Base-by-base conservation (phyloP, 805 yeast species). In the Brettanomyces anomalus region DNA sequence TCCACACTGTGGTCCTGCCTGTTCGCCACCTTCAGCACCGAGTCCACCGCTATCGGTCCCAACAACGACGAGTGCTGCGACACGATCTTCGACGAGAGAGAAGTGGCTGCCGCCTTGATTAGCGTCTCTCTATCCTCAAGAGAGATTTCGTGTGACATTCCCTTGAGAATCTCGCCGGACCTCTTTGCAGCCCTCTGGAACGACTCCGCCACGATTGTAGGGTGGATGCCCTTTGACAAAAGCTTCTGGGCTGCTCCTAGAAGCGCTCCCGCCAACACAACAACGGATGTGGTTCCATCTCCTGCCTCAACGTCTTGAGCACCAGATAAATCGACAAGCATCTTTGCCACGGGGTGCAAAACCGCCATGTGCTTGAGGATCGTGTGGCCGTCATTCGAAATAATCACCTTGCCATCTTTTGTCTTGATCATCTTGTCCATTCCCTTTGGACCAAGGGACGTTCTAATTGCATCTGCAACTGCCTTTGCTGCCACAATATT, bases 271-370 rank as follows among this genome's bases (percentile, higher is more conserved):
- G 97, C 86, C 48, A 93, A 71, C 43, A 93, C 90, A 24, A 94
- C 98, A 28, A 93, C 98, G 2, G 96, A 82, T 0, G 99, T 93
- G 30, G 99, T 93, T 50, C 99, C 99, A 61, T 93, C 99, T 43
- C 99, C 99, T n/a, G 97, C 98, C 64, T 89, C 99, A 33, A 89
- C 84, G 56, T 93, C 99, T 66, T 93, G 99, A 1, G 98, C 97
- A 35, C 89, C 96, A 46, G 95, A 83, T 21, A 93, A 85, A 60
- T 93, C 97, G 37, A 93, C 98, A 57, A 76, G 61, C 97, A 93
- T 93, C 58, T 88, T 83, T 1, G 98, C 98, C 2, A 96, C 99
- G 2, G 99, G 99, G 61, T 93, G 98, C 60, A 93, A 74, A 40
- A 93, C 95, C 2, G 98, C 97, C 97, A 93, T 93, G 63, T 93